These are phyloP conservation scores for Leavenworthia alabamica DNA, from an alignment of 345 rosid genomes.

Conservation along the genomic window DNA sequence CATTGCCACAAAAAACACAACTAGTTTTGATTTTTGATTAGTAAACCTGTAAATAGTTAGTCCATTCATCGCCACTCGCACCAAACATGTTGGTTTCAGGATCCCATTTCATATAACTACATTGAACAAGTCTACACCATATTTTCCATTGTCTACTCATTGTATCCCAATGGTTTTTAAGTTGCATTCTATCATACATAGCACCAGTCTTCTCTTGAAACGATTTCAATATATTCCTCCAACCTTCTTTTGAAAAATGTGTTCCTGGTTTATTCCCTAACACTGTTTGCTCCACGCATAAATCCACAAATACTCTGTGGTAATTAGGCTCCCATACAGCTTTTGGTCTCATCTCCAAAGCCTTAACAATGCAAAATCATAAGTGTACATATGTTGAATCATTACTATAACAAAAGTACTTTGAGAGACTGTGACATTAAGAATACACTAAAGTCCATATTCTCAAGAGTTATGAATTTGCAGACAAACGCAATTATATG, in stretches of 20 bases:
- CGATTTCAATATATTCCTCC: conserved; percentile 34
- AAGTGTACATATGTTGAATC: background rate
- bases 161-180: conserved; percentile 50
- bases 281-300: conserved; percentile 35
- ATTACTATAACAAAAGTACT: background rate
- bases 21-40: background rate
- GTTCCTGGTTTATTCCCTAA: conserved; percentile 34
- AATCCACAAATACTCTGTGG: conserved; percentile 40
- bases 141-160: conserved; percentile 48
- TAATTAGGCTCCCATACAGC: conserved; percentile 39
- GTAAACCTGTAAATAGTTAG: conserved; percentile 35
- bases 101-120: conserved; percentile 42
- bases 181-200: conserved; percentile 39
- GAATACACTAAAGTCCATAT: no score
- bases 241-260: conserved; percentile 32
- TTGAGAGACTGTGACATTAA: no score
- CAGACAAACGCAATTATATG: conserved; percentile 5
- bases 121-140: conserved; percentile 37
- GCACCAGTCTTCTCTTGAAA: conserved; percentile 37
- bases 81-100: conserved; percentile 37
- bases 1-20: background rate
- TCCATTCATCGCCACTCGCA: conserved; percentile 41
- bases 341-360: conserved; percentile 34
- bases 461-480: background rate
- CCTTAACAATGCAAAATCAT: conserved; percentile 2